Conservation (phyloP, 345 rosid species). For the Kernera saxatilis region DNA sequence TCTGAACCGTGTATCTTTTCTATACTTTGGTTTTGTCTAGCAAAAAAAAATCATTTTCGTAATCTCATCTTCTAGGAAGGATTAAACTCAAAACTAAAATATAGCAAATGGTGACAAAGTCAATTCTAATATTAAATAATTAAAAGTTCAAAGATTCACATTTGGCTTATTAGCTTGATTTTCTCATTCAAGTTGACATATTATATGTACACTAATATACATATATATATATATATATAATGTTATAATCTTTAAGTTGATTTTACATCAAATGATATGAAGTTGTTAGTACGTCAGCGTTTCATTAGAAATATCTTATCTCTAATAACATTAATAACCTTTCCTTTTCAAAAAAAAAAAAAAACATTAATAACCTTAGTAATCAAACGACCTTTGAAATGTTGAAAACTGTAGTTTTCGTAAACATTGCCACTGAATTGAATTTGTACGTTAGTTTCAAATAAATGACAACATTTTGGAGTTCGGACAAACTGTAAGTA, state of each 20-base stretch:
- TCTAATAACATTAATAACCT: not conserved
- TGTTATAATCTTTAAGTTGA: not conserved
- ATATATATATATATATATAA: not conserved
- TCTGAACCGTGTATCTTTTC: not conserved
- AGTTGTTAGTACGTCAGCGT: slow-evolving; percentile 1
- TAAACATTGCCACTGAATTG: not conserved
- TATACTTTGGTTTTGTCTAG: not conserved
- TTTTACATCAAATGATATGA: not conserved
- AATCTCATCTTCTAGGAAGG: not conserved
- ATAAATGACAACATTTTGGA: not conserved
- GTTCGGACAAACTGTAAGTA: not conserved
- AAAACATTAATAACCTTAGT: not conserved
- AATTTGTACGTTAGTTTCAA: not conserved
- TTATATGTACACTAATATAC: not conserved
- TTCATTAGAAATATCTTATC: not conserved
- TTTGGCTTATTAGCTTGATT: not conserved
- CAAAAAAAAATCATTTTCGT: not conserved
- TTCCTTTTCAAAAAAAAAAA: no score
- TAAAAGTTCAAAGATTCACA: not conserved
- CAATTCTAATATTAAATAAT: not conserved
- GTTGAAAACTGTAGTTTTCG: slow-evolving; percentile 2
- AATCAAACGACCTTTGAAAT: not conserved
- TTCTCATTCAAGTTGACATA: not conserved
- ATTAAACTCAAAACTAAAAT: not conserved
- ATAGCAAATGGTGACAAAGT: not conserved